phyloP scores from a whole-genome alignment of 2,329 filamentous ascomycete species.

The Tolypocladium endophyticum region DNA sequence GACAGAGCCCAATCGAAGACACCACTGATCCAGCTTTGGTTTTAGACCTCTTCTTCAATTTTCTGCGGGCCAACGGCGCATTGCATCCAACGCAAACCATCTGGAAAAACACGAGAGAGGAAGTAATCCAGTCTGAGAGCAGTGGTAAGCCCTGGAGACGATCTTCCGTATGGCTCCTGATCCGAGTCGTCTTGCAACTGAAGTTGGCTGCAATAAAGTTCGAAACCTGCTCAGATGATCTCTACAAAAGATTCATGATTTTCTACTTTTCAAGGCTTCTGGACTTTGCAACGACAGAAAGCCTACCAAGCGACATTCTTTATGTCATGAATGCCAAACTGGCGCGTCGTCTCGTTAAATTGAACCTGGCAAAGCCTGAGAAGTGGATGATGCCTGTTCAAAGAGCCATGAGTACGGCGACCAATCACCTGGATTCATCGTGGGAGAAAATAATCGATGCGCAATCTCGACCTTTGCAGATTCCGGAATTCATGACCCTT shows the following conservation, averaged over 20 bases:
- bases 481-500: background rate
- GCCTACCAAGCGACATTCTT: conserved; percentile 16
- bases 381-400: conserved; percentile 4
- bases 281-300: conserved; percentile 5
- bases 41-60: conserved; percentile 31
- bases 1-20: background rate
- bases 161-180: conserved; percentile 4
- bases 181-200: conserved; percentile 5
- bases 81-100: conserved; percentile 17
- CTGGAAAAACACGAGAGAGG: conserved; percentile 41
- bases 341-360: conserved; percentile 28
- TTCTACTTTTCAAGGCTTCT: conserved; percentile 30
- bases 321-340: conserved; percentile 34
- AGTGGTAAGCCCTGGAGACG: background rate
- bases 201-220: background rate
- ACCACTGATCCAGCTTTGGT: conserved; percentile 37
- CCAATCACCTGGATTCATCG: background rate
- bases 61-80: conserved; percentile 26
- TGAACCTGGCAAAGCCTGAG: conserved; percentile 10
- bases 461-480: background rate
- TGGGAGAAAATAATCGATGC: background rate
- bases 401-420: background rate
- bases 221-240: conserved; percentile 9
- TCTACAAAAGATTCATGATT: conserved; percentile 42
- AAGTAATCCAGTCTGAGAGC: conserved; percentile 13